These are phyloP conservation scores for Phaseolus coccineus DNA, from an alignment of 331 rosid genomes.

Conservation along the genomic window DNA sequence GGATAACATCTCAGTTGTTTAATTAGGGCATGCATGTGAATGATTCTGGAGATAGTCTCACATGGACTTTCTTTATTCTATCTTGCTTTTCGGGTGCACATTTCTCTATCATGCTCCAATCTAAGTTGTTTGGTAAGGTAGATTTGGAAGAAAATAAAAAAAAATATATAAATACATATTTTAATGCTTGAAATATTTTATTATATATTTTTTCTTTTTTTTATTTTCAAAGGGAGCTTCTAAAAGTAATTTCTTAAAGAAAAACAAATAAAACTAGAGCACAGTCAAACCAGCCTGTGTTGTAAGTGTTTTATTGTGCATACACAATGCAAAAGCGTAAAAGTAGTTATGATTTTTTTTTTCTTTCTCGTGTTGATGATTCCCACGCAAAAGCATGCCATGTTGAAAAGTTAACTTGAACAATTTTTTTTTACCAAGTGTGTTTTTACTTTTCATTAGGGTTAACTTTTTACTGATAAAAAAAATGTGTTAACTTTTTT, in stretches of 20 bases:
- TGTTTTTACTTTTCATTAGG: not conserved
- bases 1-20: conserved; percentile 12
- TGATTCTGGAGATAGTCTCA: conserved; percentile 19
- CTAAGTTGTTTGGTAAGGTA: not conserved
- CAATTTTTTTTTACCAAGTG: not conserved
- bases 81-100: conserved; percentile 32
- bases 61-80: conserved; percentile 33
- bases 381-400: not conserved
- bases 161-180: no score
- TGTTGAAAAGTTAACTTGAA: not conserved
- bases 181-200: no score
- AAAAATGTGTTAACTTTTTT: not conserved
- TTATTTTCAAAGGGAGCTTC: not conserved
- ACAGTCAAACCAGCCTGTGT: no score
- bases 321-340: conserved; percentile 1
- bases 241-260: no score
- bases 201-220: no score
- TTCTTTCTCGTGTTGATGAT: not conserved
- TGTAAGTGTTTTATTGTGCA: not conserved
- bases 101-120: not conserved
- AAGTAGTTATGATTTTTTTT: not conserved
- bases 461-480: not conserved
- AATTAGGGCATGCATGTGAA: conserved; percentile 13
- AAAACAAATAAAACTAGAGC: no score
- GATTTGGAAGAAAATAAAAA: not conserved